Percentiles rank a stretch among this genome's conserved stretches.
Evolutionary conservation across 768 basidiomycete species (phyloP).

Genomic region (Termitomyces sp.): DNA sequence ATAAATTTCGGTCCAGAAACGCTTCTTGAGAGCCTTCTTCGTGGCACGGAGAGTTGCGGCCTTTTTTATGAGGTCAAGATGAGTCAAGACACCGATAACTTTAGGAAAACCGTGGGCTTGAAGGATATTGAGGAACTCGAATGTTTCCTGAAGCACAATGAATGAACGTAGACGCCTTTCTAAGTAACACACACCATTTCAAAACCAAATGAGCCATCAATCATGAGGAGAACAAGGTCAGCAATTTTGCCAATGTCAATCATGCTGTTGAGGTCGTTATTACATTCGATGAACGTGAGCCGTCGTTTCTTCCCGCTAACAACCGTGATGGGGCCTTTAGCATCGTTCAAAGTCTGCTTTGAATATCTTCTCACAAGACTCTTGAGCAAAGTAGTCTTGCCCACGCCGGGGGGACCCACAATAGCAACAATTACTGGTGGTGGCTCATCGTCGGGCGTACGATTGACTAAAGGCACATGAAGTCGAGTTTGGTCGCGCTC

Average conservation of each 20-base stretch:
- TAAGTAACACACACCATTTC: constrained; percentile 76
- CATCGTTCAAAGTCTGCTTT: constrained; percentile 87
- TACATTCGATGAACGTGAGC: constrained; percentile 96
- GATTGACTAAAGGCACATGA: constrained; percentile 93
- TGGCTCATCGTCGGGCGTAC: constrained; percentile 87
- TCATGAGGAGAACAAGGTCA: constrained; percentile 94
- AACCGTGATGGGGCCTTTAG: constrained; percentile 91
- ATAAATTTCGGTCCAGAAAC: constrained; percentile 99
- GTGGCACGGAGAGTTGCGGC: constrained; percentile 78
- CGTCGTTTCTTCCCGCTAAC: constrained; percentile 90
- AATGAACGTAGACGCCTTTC: background rate
- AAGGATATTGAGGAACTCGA: constrained; percentile 96
- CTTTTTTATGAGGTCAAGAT: constrained; percentile 96
- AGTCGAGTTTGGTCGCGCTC: constrained; percentile 93
- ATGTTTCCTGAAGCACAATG: constrained; percentile 70
- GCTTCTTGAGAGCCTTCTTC: constrained; percentile 93
- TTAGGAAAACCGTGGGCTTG: constrained; percentile 98
- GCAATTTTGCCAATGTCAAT: constrained; percentile 97
- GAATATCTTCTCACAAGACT: constrained; percentile 89
- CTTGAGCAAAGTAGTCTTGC: constrained; percentile 92
- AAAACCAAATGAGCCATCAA: constrained; percentile 96
- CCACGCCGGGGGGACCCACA: constrained; percentile 95
- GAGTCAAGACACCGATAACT: constrained; percentile 93
- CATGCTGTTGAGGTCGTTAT: constrained; percentile 97
- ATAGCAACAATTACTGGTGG: constrained; percentile 94